Base-by-base conservation (phyloP, 1,284 basidiomycete species). In the Pascua sp. region DNA sequence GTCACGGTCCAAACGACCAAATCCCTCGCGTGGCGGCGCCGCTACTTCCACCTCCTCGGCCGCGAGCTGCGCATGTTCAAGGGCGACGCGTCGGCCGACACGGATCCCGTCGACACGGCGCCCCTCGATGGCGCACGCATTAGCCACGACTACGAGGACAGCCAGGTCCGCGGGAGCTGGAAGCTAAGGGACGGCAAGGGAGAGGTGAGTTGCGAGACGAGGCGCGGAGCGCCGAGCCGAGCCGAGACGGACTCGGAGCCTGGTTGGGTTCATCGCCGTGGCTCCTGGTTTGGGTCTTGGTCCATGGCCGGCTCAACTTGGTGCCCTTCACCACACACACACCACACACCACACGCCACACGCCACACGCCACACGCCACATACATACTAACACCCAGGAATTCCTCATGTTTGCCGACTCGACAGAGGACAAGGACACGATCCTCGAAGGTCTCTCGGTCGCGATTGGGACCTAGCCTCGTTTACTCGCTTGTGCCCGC, bases 351-450 rank as follows among this genome's bases (percentile, higher is more conserved):
- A n/a, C n/a, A n/a, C n/a, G n/a, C n/a, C n/a, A n/a, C n/a, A n/a
- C n/a, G n/a, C n/a, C n/a, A n/a, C n/a, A n/a, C n/a, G n/a, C n/a
- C n/a, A n/a, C n/a, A n/a, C n/a, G 7, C 24, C 24, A 32, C 36
- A 47, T 7, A 3, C 11, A 32, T 2, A 42, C 51, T 50, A 48
- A 45, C 50, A 11, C n/a, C 16, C 43, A 69, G 67, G 70, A 69
- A 39, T 73, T 67, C 55, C 73, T 68, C 67, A 60, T 76, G 56
- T 76, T 72, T 51, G 67, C 72, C 2, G 74, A 76, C 44, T 68
- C 69, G 15, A 44, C 50, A 8, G 70, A 72, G 49, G 72, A 75
- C 47, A 67, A 70, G 46, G 71, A 71, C 49, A 61, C 59, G 12
- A 65, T 76, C 1, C 55, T 76, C 51, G 61, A 70, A 39, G 72